These are phyloP conservation scores for Salmacisia buchloeana DNA, from an alignment of 1,284 basidiomycete species.

Conservation along the genomic window DNA sequence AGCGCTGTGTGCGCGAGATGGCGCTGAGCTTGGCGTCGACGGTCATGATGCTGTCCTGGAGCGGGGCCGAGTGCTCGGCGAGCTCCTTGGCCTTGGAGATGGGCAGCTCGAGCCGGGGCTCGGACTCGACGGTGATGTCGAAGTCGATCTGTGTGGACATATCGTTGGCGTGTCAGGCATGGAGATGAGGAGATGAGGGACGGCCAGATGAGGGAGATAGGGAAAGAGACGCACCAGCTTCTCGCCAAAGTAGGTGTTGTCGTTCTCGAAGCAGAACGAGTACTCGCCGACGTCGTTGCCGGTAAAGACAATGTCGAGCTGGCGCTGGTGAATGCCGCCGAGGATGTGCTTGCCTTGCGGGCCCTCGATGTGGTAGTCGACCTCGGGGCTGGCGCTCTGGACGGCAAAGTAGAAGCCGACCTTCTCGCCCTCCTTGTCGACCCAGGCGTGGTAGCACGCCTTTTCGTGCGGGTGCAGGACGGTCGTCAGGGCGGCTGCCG, in stretches of 20 bases:
- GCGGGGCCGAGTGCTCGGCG: slow-evolving; percentile 41
- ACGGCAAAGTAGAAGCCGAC: slow-evolving; percentile 70
- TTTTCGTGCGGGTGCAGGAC: slow-evolving; percentile 77
- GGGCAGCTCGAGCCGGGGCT: slow-evolving; percentile 44
- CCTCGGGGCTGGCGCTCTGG: slow-evolving; percentile 93
- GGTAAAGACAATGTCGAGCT: slow-evolving; percentile 95
- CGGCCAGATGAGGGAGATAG: not conserved
- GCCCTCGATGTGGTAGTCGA: slow-evolving; percentile 88
- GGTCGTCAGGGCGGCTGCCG: slow-evolving; percentile 74
- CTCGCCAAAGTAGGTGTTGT: slow-evolving; percentile 51
- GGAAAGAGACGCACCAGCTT: slow-evolving; percentile 31
- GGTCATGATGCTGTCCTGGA: slow-evolving; percentile 40
- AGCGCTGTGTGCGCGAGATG: slow-evolving; percentile 41
- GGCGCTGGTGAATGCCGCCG: slow-evolving; percentile 77
- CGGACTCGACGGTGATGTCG: slow-evolving; percentile 50
- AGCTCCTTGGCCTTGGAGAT: slow-evolving; percentile 31
- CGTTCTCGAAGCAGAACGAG: slow-evolving; percentile 96
- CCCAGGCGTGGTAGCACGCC: slow-evolving; percentile 90
- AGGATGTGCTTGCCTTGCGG: slow-evolving; percentile 80
- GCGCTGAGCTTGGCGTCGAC: slow-evolving; percentile 32
- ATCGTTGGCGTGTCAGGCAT: not conserved
- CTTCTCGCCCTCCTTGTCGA: slow-evolving; percentile 89
- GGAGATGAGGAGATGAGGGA: not conserved
- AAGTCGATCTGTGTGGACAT: slow-evolving; percentile 48
- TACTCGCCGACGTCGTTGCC: slow-evolving; percentile 92